Evolutionary conservation across 176 grass and related monocot genomes (phyloP).

Genomic region (Rhipidocladum racemiflorum): DNA sequence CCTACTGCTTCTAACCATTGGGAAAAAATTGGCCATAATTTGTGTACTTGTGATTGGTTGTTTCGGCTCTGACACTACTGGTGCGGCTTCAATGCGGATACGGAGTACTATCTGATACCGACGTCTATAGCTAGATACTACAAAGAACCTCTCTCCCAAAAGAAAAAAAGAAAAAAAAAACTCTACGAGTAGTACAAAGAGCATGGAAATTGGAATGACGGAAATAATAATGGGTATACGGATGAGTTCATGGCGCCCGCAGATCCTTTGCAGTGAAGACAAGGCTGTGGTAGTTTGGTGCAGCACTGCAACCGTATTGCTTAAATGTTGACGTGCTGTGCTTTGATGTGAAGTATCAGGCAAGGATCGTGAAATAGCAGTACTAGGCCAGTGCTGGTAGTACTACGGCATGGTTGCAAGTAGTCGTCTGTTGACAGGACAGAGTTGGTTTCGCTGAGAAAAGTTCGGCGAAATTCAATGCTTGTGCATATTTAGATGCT

Average conservation of each 20-base stretch:
- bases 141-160: background rate
- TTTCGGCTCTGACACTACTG: background rate
- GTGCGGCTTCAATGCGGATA: background rate
- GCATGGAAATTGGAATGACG: background rate
- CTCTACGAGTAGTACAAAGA: background rate
- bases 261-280: constrained; percentile 35
- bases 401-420: background rate
- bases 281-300: constrained; percentile 6
- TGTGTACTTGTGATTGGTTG: background rate
- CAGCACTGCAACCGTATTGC: background rate
- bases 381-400: background rate
- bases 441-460: background rate
- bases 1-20: background rate
- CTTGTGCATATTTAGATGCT: background rate
- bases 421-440: background rate
- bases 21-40: background rate
- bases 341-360: constrained; percentile 30
- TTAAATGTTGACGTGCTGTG: constrained; percentile 30
- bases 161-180: background rate
- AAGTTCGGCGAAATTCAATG: background rate
- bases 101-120: background rate
- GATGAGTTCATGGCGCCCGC: background rate
- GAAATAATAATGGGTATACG: background rate
- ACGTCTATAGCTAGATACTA: background rate
- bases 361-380: constrained; percentile 8